Percentiles rank a stretch among this genome's conserved stretches.
These are phyloP conservation scores for Xylaria flabelliformis DNA, from an alignment of 495 filamentous ascomycete species.

Conservation along the genomic window DNA sequence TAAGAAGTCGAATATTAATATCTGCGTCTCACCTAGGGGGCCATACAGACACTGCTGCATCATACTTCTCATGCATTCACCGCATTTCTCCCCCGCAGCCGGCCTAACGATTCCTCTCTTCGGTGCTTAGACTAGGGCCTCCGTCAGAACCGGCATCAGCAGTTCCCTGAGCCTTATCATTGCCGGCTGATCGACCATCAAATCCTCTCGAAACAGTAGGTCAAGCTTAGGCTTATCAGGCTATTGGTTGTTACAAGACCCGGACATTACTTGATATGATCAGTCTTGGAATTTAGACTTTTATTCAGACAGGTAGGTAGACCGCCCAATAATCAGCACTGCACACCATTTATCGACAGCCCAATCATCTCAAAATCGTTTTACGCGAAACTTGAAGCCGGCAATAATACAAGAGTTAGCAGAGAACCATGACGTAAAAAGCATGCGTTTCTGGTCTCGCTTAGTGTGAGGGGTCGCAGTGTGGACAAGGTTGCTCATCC, in stretches of 20 bases:
- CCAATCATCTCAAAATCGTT: background rate
- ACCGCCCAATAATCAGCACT: background rate
- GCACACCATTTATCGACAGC: background rate
- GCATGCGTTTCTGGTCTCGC: background rate
- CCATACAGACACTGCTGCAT: background rate
- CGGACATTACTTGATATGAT: background rate
- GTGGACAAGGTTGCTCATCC: background rate
- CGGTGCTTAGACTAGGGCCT: background rate
- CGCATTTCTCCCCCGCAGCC: background rate
- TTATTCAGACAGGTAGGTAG: background rate
- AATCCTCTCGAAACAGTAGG: background rate
- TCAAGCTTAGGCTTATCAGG: background rate
- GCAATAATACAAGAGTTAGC: background rate
- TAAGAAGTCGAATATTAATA: background rate
- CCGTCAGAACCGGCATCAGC: background rate
- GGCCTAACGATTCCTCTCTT: background rate
- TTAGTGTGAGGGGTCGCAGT: background rate
- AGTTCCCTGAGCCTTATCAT: background rate
- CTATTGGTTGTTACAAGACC: background rate
- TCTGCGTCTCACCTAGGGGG: background rate
- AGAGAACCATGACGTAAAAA: background rate
- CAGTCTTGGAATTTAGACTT: background rate
- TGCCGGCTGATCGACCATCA: too few species aligned
- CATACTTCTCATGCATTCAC: background rate
- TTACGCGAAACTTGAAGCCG: background rate